phyloP scores from a whole-genome alignment of 1,284 basidiomycete species.

The Cutaneotrichosporon cyanovorans region DNA sequence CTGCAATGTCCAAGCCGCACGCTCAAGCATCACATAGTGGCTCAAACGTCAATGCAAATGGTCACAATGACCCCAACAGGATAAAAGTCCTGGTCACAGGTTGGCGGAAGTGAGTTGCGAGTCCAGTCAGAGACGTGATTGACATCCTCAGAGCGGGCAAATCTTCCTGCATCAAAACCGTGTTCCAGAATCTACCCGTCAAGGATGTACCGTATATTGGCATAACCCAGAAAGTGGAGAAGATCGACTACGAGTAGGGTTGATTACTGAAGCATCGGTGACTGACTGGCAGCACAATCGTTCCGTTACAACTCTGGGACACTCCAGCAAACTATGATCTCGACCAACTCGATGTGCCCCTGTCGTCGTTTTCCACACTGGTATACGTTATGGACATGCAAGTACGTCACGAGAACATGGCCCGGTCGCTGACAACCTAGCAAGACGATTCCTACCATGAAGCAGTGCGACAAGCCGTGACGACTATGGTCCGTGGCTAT shows the following conservation, averaged over 20 bases:
- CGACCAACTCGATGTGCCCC: constrained; percentile 62
- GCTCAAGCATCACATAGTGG: neutral
- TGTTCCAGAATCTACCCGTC: constrained; percentile 75
- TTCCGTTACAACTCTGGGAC: constrained; percentile 92
- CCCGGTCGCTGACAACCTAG: constrained; percentile 18
- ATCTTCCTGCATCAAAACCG: constrained; percentile 81
- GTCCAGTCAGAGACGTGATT: neutral
- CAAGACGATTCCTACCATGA: constrained; percentile 51
- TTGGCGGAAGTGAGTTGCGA: constrained; percentile 57
- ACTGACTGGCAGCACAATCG: constrained; percentile 60
- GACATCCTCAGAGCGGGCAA: constrained; percentile 68
- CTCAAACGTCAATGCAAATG: neutral
- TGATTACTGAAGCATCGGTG: neutral
- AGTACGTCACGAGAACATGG: constrained; percentile 48
- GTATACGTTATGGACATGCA: constrained; percentile 97
- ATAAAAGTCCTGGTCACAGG: constrained; percentile 68
- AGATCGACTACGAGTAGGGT: constrained; percentile 70
- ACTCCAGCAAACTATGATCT: constrained; percentile 77
- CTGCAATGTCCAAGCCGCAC: neutral
- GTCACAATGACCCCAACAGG: neutral
- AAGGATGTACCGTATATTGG: constrained; percentile 91
- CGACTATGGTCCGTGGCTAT: constrained; percentile 65
- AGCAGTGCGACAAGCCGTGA: constrained; percentile 68
- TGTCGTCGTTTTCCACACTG: constrained; percentile 68
- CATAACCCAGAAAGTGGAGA: constrained; percentile 67